Base-by-base conservation (phyloP, 495 filamentous ascomycete species). In the Penicillium egyptiacum region DNA sequence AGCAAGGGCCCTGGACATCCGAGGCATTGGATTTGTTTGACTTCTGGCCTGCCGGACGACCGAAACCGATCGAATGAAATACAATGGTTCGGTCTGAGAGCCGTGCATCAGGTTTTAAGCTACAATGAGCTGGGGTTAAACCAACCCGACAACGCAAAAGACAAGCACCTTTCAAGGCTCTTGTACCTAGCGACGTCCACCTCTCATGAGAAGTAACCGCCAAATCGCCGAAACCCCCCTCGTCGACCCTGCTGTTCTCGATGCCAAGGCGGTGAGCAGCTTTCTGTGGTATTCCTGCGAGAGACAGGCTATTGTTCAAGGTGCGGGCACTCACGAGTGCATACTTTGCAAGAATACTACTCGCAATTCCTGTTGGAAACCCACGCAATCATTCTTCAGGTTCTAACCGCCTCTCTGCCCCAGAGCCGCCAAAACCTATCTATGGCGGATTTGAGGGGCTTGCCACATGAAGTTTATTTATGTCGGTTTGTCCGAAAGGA, bases 1-100 rank as follows among this genome's bases (percentile, higher is more conserved):
- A 70, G 42, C 63, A 70, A 55, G 73, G 80, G 0, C 77, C 81
- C 6, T 87, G 84, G 84, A 83, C 83, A 17, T 68, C 72, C 0
- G 84, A 87, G 62, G 83, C 83, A 6, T 74, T 77, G 50, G 81
- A 87, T 62, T 63, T 87, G 19, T 85, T 86, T 61, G 81, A 80
- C 22, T 86, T 81, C 46, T 79, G 76, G 76, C 76, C 75, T 11
- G 69, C 66, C 5, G 75, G 72, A 11, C 65, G 70, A 33, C 65
- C 64, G n/a, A 78, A 72, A 39, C 71, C 73, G 22, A 30, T 6
- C n/a, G 67, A 47, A 61, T 50, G 10, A 33, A 19, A 41, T 26
- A 39, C n/a, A 17, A 6, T 39, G 35, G 16, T 17, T 16, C 40
- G 11, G 28, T 10, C 1, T 31, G 16, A 30, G 10, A 5, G 41